phyloP scores from a whole-genome alignment of 345 rosid genomes.

The Brassica juncea region DNA sequence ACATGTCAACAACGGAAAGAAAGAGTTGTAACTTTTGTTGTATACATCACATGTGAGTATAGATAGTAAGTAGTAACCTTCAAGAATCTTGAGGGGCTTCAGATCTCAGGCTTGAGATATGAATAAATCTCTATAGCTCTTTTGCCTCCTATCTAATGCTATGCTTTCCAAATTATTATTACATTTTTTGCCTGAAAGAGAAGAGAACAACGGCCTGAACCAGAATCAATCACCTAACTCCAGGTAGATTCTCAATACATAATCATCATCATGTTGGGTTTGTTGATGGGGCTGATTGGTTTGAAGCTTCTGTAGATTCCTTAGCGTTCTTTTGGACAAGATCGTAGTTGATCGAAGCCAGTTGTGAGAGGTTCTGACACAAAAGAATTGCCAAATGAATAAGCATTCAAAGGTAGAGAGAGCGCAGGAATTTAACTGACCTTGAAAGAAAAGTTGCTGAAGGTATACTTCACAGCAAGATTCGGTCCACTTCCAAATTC shows the following conservation, averaged over 20 bases:
- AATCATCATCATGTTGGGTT: slow-evolving; percentile 11
- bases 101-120: not conserved
- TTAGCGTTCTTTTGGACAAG: slow-evolving; percentile 57
- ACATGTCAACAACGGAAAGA: not conserved
- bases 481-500: slow-evolving; percentile 62
- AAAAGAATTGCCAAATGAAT: not conserved
- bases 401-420: not conserved
- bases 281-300: slow-evolving; percentile 38
- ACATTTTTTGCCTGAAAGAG: slow-evolving; percentile 6
- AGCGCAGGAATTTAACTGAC: slow-evolving; percentile 39
- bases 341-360: slow-evolving; percentile 92
- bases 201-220: not conserved
- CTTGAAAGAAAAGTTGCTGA: slow-evolving; percentile 97
- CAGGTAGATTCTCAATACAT: slow-evolving; percentile 11
- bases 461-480: slow-evolving; percentile 77
- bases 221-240: not conserved
- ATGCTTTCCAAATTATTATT: slow-evolving; percentile 22
- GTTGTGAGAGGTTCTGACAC: slow-evolving; percentile 80
- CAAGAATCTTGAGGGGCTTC: slow-evolving; percentile 3
- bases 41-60: slow-evolving; percentile 2
- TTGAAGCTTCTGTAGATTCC: slow-evolving; percentile 56
- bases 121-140: slow-evolving; percentile 3
- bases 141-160: slow-evolving; percentile 37
- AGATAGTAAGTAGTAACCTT: not conserved
- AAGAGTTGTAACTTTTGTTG: not conserved